Evolutionary conservation across 305 asterid genomes (phyloP), one percentile per base, ranked within the genome.

Genomic region (Withania somnifera): DNA sequence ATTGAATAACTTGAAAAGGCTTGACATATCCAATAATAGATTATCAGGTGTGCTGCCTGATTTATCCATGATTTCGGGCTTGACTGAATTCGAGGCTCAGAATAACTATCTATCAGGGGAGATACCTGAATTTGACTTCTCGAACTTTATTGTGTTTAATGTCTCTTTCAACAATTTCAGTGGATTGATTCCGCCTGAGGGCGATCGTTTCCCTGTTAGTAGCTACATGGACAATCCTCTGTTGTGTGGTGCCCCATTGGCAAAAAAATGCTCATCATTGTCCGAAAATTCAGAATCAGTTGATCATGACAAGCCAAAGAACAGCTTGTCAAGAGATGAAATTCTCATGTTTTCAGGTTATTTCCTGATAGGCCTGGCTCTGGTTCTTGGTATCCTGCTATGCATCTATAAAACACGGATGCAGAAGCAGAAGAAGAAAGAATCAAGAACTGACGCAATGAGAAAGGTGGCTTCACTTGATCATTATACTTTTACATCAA

Each of bases 321-420:
- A 52, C 1, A 84, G 87, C 40, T 2, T 79, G 3, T 86, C 90
- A 6, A 84, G 80, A 2, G 80, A 93, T 82, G 91, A 91, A 82
- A 85, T 94, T 66, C 90, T 94, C 52, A 91, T 90, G 93, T 91
- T 80, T 53, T 82, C 89, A 0, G 97, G 97, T 22, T 93, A 92
- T 75, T 32, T 85, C 52, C 58, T 91, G 3, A 83, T 94, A 22
- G 95, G 87, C 6, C 78, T 93, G 73, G 89, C 90, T 26, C 11
- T 92, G 15, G 1, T 94, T 7, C 20, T 86, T 28, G 32, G 87
- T 64, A 32, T 86, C 83, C 78, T 84, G 36, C 36, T 91, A 60
- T 89, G 90, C 22, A 17, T 93, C 8, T 73, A 81, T 84, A 91
- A 80, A 52, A 85, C 81, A 84, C 61, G 85, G 64, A 87, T 82